Evolutionary conservation across 2,329 filamentous ascomycete genomes (phyloP).

Genomic region (Ploettnerulaceae sp.): DNA sequence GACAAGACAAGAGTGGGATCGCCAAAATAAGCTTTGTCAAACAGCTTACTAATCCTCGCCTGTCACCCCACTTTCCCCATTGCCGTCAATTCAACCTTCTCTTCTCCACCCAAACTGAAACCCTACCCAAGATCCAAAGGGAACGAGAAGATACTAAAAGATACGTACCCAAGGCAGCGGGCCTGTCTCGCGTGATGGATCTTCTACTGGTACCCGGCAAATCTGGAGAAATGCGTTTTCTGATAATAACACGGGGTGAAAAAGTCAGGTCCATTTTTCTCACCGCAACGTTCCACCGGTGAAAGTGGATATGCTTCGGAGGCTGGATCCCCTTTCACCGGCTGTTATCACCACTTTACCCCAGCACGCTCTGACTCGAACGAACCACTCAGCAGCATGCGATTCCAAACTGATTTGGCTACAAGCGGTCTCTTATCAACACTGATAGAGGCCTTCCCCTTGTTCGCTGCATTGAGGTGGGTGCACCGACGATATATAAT

Average conservation of each 20-base stretch:
- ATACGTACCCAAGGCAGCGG: neutral
- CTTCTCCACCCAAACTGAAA: neutral
- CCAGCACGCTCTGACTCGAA: neutral
- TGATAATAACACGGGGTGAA: neutral
- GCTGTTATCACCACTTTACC: too few relatives aligned
- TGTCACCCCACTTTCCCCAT: conserved; percentile 1
- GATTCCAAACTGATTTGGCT: neutral
- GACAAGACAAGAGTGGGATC: too few relatives aligned
- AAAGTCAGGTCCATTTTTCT: neutral
- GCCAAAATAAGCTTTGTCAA: too few relatives aligned
- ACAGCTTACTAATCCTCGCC: too few relatives aligned
- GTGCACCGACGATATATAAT: conserved; percentile 3
- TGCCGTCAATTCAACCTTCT: neutral
- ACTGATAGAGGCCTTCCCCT: conserved; percentile 2
- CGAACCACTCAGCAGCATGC: neutral
- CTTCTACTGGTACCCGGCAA: neutral
- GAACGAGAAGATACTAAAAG: neutral
- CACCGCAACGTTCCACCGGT: conserved; percentile 3
- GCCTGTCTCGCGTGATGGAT: neutral
- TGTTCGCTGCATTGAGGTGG: neutral
- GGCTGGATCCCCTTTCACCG: neutral
- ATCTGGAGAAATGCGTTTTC: neutral
- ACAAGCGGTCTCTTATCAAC: conserved; percentile 1
- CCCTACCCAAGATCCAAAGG: neutral
- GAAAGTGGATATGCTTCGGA: conserved; percentile 1